Evolutionary conservation across 2,329 filamentous ascomycete genomes (phyloP).

Genomic region (Trichoderma cornu-damae): DNA sequence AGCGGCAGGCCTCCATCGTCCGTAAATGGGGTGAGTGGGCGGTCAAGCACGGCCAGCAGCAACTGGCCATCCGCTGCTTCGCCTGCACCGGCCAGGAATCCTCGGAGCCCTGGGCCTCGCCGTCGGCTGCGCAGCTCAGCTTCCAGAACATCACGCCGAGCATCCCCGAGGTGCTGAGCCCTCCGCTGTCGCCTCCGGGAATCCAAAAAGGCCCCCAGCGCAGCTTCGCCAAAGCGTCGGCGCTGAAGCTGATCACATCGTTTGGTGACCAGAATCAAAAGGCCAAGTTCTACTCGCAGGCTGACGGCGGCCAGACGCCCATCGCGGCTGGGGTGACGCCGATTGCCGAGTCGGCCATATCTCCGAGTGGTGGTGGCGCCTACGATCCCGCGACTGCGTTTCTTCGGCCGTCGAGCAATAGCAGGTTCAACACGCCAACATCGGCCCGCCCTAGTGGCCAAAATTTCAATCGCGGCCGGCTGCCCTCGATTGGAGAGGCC

Average conservation of each 20-base stretch:
- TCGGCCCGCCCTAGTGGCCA: slow-evolving; percentile 57
- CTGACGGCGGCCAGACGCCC: slow-evolving; percentile 62
- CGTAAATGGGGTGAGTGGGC: slow-evolving; percentile 94
- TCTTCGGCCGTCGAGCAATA: slow-evolving; percentile 60
- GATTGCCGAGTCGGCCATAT: slow-evolving; percentile 68
- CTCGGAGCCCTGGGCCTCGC: slow-evolving; percentile 81
- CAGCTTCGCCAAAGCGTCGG: slow-evolving; percentile 70
- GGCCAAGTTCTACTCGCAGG: slow-evolving; percentile 57
- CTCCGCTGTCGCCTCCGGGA: slow-evolving; percentile 68
- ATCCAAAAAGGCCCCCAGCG: slow-evolving; percentile 54
- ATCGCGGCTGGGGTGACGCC: slow-evolving; percentile 81
- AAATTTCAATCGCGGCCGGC: slow-evolving; percentile 57
- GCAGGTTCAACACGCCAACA: slow-evolving; percentile 63
- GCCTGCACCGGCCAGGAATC: slow-evolving; percentile 84
- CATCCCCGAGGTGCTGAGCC: slow-evolving; percentile 60
- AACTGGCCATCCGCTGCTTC: slow-evolving; percentile 88
- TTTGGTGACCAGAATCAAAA: slow-evolving; percentile 64
- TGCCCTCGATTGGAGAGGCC: slow-evolving; percentile 70
- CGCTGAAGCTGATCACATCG: slow-evolving; percentile 85
- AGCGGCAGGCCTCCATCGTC: slow-evolving; percentile 79
- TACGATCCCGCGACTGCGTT: slow-evolving; percentile 63
- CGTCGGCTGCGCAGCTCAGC: slow-evolving; percentile 61
- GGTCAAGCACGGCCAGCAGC: slow-evolving; percentile 78
- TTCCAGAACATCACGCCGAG: slow-evolving; percentile 51
- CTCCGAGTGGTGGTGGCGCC: slow-evolving; percentile 53